Evolutionary conservation across 306 rosid genomes (phyloP), one percentile per base, ranked within the genome.

Genomic region (Casuarina cunninghamiana): DNA sequence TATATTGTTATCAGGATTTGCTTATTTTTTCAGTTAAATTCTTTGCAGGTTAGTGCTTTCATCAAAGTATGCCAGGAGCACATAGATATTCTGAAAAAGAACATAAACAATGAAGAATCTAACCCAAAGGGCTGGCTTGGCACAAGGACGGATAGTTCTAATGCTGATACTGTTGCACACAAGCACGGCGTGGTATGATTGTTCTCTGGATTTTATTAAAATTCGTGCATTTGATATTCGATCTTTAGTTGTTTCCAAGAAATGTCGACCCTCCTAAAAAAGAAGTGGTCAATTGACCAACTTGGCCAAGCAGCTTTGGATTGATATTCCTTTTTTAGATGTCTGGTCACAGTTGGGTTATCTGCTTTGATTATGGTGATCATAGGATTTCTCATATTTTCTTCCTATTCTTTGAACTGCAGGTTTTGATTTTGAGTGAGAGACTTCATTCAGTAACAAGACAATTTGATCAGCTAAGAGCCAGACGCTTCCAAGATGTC

Each of bases 161-260:
- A 91, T 79, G 97, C 86, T 1, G 98, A 95, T 81, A 93, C 89
- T 12, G 82, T 90, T 71, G 97, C 97, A 41, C 98, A 95, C 93
- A 95, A 95, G 86, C 99, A 95, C 85, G 99, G 99, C 53, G 99
- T 95, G 99, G 99, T 95, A 87, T 53, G 96, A 71, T 69, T 79
- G 78, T 61, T 74, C 11, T 84, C 19, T 71, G 37, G 43, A 49
- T 70, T 42, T 80, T 74, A 75, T n/a, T 57, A 61, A 63, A 42
- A 42, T 54, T 35, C 35, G 11, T 77, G 53, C 79, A 42, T 6
- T 66, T 61, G 19, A 50, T 76, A 61, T 54, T 74, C 41, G 45
- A 26, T 19, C 3, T 71, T 1, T 1, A 43, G 55, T 35, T 50
- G 65, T 65, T 53, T 66, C 17, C 55, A 43, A 26, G 32, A 26